Base-by-base conservation (phyloP, 2,329 filamentous ascomycete species). In the Pyrenophora teres region DNA sequence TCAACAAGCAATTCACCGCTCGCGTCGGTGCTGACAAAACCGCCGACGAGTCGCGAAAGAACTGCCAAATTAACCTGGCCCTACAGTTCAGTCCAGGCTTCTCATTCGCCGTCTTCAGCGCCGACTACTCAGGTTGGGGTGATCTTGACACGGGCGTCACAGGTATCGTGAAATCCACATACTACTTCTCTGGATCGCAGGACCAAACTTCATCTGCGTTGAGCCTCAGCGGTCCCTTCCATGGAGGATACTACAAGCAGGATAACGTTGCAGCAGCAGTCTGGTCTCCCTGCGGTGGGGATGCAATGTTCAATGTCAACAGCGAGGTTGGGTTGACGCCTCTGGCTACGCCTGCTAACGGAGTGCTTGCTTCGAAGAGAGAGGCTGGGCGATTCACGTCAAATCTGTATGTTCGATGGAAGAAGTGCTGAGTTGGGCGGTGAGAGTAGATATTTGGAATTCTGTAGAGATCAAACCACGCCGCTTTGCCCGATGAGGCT, bases 171-270 rank as follows among this genome's bases (percentile, higher is more conserved):
- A 68, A 64, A 52, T 62, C 65, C 19, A 70, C 60, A 2, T 74
- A 74, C 45, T 75, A 74, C 50, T 72, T 75, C 58, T 70, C 70
- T 1, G 71, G 71, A 2, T 39, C 66, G 32, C 54, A 52, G n/a
- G 60, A 59, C 10, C 64, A 72, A 58, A 67, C 50, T 7, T 60
- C 63, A 4, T 46, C 59, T 3, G 47, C 52, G 1, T 49, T 65
- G 6, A 35, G 27, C 25, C 39, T 80, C 64, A 60, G 62, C 4
- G 79, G 79, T 15, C 78, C 78, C 13, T 73, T 65, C 46, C 67
- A 69, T 32, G 71, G 63, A n/a, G 59, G 75, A 57, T 82, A 80
- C 68, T 65, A 65, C 55, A 76, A 78, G 67, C 74, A 74, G 40
- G 79, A 81, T 58, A 62, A 72, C 8, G 55, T 71, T 6, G 44